A percentile compares a stretch with the other conserved stretches of the same genome.
These are phyloP conservation scores for Mycena epipterygia DNA, from an alignment of 768 basidiomycete genomes.

Conservation along the genomic window DNA sequence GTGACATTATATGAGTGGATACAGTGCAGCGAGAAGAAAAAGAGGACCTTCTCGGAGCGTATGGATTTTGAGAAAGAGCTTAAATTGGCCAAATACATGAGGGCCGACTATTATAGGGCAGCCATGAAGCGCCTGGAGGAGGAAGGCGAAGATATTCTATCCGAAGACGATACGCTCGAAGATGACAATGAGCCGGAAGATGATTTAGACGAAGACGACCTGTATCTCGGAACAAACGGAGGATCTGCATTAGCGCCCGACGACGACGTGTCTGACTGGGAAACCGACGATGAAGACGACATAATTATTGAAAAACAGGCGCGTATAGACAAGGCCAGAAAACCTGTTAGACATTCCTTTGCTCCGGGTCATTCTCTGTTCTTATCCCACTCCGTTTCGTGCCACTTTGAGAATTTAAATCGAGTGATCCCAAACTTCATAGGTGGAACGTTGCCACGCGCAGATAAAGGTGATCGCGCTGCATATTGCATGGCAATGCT, in stretches of 20 bases:
- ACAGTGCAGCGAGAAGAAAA: not conserved
- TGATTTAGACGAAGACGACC: too few species aligned
- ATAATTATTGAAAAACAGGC: too few species aligned
- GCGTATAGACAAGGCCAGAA: too few species aligned
- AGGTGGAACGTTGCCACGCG: conserved; percentile 43
- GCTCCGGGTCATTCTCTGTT: too few species aligned
- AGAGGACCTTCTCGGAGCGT: conserved; percentile 9
- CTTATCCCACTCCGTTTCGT: too few species aligned
- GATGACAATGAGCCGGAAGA: not conserved
- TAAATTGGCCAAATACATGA: not conserved
- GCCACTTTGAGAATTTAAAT: too few species aligned
- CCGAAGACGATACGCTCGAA: not conserved
- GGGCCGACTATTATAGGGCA: not conserved
- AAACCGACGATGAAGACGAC: too few species aligned
- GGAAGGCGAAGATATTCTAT: not conserved
- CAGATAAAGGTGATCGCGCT: conserved; percentile 48
- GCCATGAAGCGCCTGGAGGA: too few species aligned
- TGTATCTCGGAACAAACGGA: too few species aligned
- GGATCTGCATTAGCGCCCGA: too few species aligned
- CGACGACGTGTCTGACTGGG: too few species aligned
- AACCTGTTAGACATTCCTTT: too few species aligned
- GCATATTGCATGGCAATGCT: conserved; percentile 51
- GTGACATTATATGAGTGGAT: conserved; percentile 40
- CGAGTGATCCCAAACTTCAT: conserved; percentile 44
- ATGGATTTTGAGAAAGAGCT: not conserved